These are phyloP conservation scores for Setaria italica DNA, from an alignment of 202 grass and related monocot species.

Conservation along the genomic window DNA sequence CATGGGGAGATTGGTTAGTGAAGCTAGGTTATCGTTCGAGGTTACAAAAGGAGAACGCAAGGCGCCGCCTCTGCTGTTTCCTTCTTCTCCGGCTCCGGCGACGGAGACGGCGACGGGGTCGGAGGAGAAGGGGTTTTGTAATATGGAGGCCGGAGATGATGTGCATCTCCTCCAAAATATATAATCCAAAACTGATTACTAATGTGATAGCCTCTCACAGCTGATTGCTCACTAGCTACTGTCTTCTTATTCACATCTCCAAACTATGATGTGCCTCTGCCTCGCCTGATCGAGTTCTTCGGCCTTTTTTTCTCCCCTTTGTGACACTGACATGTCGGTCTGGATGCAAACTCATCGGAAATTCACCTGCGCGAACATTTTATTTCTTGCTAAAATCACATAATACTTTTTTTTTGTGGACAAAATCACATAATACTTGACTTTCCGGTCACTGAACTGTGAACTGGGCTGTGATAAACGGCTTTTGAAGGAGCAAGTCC, in stretches of 20 bases:
- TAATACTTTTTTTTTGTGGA: too few species aligned
- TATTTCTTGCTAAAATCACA: too few species aligned
- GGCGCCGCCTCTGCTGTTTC: constrained; percentile 51
- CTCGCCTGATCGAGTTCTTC: background rate
- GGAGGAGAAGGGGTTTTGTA: constrained; percentile 71
- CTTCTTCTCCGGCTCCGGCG: constrained; percentile 53
- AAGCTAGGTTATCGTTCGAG: background rate
- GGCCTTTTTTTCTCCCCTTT: too few species aligned
- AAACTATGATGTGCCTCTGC: background rate
- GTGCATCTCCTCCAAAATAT: constrained; percentile 47
- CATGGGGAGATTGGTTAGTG: constrained; percentile 11
- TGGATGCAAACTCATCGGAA: too few species aligned
- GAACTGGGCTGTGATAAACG: too few species aligned
- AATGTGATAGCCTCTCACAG: constrained; percentile 40
- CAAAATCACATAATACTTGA: too few species aligned
- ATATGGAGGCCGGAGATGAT: constrained; percentile 50
- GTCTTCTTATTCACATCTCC: background rate
- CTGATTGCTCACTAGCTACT: background rate
- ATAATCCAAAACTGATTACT: constrained; percentile 35
- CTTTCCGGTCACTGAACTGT: too few species aligned
- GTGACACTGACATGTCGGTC: too few species aligned
- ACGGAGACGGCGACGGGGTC: background rate
- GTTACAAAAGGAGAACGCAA: background rate
- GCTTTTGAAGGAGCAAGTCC: too few species aligned
- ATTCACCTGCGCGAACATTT: too few species aligned